Percentiles rank a stretch among this genome's conserved stretches.
These are phyloP conservation scores for Penicillium expansum DNA, from an alignment of 2,329 filamentous ascomycete genomes.

Conservation along the genomic window DNA sequence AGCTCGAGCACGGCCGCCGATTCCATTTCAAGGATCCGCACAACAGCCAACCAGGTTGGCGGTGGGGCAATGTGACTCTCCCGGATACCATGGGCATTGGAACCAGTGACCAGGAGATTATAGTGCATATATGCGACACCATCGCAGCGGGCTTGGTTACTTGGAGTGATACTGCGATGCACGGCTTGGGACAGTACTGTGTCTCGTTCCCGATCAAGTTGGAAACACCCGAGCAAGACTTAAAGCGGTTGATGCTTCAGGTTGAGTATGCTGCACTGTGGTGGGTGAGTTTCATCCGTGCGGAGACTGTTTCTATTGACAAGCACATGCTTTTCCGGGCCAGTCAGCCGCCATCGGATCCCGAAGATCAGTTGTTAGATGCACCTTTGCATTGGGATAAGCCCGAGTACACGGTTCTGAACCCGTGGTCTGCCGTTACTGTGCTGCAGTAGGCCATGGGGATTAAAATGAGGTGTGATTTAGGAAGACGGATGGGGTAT, in stretches of 20 bases:
- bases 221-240: neutral
- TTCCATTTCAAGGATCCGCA: constrained; percentile 1
- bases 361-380: neutral
- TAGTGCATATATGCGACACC: neutral
- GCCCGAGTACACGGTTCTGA: neutral
- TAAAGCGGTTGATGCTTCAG: neutral
- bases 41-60: neutral
- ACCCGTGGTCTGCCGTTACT: neutral
- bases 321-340: neutral
- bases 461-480: neutral
- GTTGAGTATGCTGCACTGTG: neutral
- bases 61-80: neutral
- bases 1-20: neutral
- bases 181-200: neutral
- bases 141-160: neutral
- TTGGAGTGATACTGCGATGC: neutral
- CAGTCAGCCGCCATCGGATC: neutral
- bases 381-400: neutral
- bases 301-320: neutral
- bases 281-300: neutral
- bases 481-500: neutral
- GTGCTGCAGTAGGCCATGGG: neutral
- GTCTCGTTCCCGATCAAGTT: neutral
- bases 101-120: neutral
- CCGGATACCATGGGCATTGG: neutral